Evolutionary conservation across 2,329 filamentous ascomycete species (phyloP), one percentile per base, ranked within the genome.

Genomic region (Ilyonectria sp.): DNA sequence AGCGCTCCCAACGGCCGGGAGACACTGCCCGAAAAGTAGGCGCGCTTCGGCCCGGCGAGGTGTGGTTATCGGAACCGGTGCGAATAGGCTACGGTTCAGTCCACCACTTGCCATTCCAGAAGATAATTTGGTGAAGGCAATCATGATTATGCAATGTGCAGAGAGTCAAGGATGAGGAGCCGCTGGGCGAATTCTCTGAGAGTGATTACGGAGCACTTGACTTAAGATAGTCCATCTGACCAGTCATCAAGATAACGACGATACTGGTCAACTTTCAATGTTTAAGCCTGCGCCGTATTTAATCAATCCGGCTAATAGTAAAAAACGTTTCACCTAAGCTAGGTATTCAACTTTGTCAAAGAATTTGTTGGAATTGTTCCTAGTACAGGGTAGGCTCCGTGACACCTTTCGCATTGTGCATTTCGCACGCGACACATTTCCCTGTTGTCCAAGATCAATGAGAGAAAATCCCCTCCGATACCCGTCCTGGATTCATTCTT

Each of bases 71-170:
- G 61, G 60, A 0, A 65, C 47, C 13, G 65, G 55, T 10, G 50
- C 46, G 33, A 59, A 63, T n/a, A 55, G 65, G 6, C 61, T 68
- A 2, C 60, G 65, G 3, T 53, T 68, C 10, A 65, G 61, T 35
- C 56, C 65, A 4, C 65, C 65, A 0, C 52, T 68, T 4, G 60
- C 55, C 2, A 68, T 68, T 5, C 17, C 70, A 67, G 59, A 68
- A 26, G 52, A 65, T 2, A 52, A 61, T 26, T 43, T 68, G 15
- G 56, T 61, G 6, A 60, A 65, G 56, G 62, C 29, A n/a, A 46
- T 52, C 2, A 33, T 29, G n/a, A 37, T 65, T 46, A 47, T 26
- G 23, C 5, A 26, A 57, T 17, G 61, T 49, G 1, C 65, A 68
- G n/a, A 55, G 61, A 13, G 23, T 68, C 3, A 55, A 53, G 13